Evolutionary conservation across 208 protist species (phyloP).

Genomic region (Crithidia expoeki): DNA sequence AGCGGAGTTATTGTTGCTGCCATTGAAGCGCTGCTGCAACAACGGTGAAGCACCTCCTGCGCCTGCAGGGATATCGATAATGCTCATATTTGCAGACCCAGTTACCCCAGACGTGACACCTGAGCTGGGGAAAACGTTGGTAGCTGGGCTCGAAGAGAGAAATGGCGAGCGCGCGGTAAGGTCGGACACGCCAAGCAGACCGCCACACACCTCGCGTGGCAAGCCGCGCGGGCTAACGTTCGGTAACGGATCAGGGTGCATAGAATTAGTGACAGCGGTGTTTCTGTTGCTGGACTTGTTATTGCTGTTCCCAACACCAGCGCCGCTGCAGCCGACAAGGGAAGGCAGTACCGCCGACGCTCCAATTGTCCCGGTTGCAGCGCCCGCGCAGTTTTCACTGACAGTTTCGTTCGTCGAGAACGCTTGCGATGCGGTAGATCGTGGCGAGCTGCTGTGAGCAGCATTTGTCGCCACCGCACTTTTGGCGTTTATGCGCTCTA

Average conservation of each 20-base stretch:
- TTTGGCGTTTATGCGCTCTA: slow-evolving; percentile 28
- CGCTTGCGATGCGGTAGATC: neutral
- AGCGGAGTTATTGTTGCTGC: neutral
- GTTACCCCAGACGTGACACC: neutral
- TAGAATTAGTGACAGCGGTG: neutral
- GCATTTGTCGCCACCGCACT: neutral
- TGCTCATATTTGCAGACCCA: neutral
- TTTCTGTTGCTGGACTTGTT: neutral
- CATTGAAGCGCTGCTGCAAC: neutral
- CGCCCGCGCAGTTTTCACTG: neutral
- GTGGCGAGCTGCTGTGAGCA: neutral
- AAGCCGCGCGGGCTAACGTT: slow-evolving; percentile 10
- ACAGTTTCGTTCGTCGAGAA: neutral
- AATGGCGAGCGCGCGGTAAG: neutral
- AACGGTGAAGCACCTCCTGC: neutral
- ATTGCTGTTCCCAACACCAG: neutral
- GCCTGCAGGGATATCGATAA: neutral
- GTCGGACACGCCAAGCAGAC: neutral
- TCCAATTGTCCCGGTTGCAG: neutral
- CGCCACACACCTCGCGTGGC: neutral
- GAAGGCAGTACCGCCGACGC: neutral
- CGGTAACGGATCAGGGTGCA: neutral
- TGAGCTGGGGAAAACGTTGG: neutral
- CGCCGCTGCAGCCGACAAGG: neutral
- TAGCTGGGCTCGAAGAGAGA: neutral